Evolutionary conservation across 805 yeast species (phyloP), one percentile per base, ranked within the genome.

Genomic region (Saccharomycodes ludwigii): DNA sequence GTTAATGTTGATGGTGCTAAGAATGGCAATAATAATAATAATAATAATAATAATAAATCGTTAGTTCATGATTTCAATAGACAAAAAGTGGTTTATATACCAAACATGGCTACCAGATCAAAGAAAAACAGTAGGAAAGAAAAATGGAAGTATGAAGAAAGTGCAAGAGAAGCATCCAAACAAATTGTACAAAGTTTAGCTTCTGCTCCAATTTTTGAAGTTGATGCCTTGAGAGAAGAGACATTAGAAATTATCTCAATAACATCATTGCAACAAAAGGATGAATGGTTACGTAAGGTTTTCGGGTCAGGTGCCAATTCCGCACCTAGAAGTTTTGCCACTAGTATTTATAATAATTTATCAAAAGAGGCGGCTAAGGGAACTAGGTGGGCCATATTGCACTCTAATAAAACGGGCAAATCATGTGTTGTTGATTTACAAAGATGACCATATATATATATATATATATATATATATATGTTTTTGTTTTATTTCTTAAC

Each of bases 91-190:
- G 57, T 68, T 1, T 68, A 76, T 31, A 77, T 88, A 3, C 71
- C 83, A 2, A 83, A 83, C 44, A 83, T 81, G 43, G 86, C 91
- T 2, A 82, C 83, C 4, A 70, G 79, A 51, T 79, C 91, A 14
- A 73, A 73, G 30, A 81, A 79, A 50, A 71, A 73, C 37, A 81
- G 76, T 47, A 77, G 76, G 47, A 73, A 71, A 47, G 93, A 82
- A 39, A 74, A 69, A 43, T 81, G 79, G 83, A 73, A 73, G 12
- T 53, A 73, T 25, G 94, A 83, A 37, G 84, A 81, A 39, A 75
- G 71, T 33, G 71, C 94, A 0, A 70, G 69, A 39, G 65, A 68
- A 33, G 79, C 80, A 0, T 65, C 81, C 0, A 65, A 66, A 1
- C 48, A 58, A 3, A 59, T 77, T 29, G 48, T 84, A 24, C 64